Base-by-base conservation (phyloP, 2,329 filamentous ascomycete species). In the Fusarium nematophilum region DNA sequence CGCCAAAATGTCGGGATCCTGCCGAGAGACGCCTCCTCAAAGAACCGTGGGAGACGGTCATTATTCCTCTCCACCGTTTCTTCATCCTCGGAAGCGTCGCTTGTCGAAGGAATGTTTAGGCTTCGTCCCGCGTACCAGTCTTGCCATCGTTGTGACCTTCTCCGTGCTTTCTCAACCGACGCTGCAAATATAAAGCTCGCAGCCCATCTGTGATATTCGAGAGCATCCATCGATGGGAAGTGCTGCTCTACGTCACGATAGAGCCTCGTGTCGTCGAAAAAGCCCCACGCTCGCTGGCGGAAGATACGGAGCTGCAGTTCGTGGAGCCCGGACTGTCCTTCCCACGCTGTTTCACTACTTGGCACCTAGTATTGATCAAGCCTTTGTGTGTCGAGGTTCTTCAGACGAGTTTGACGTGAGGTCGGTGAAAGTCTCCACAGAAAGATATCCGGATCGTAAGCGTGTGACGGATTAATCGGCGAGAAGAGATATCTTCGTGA, bases 91-190 rank as follows among this genome's bases (percentile, higher is more conserved):
- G 11, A 4, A 7, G 33, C 30, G 3, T 30, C n/a, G 9, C 21
- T n/a, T n/a, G 5, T 45, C 18, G 3, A 45, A 3, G 5, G 48
- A 23, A 10, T 33, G 15, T 45, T 39, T 6, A 38, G 7, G 14
- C 4, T 17, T 45, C 31, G 38, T 15, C 47, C 38, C 17, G 29
- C 27, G 30, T 27, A 51, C 18, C 26, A 52, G 13, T 52, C 39
- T 25, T 52, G 48, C 39, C 39, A 46, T 25, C 21, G 21, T 23
- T 52, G 31, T 9, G 39, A 52, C n/a, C 48, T 45, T 26, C 48
- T 26, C 9, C 39, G 31, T 7, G 5, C 5, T 13, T 17, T 17
- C 8, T 31, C 17, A 11, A 17, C 7, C 7, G 1, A 6, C 13
- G 14, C n/a, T n/a, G 31, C 39, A 1, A 46, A 5, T 8, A 11